These are phyloP conservation scores for Thalassiosira profunda DNA, from an alignment of 108 stramenopile genomes.

Conservation along the genomic window DNA sequence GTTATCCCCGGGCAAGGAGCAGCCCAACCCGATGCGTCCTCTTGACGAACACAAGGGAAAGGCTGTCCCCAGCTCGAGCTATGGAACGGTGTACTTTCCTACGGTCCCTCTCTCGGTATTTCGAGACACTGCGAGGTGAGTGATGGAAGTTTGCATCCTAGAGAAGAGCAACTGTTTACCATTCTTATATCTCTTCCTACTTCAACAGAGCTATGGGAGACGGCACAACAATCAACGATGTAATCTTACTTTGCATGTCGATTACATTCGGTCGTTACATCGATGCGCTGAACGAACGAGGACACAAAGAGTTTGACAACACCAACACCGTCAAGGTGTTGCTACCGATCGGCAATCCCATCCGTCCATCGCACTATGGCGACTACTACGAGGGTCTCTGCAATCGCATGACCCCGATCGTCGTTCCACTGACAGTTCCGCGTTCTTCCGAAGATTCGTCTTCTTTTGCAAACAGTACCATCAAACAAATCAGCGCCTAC, in stretches of 20 bases:
- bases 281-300: not conserved
- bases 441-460: not conserved
- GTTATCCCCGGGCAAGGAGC: not conserved
- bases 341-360: slow-evolving; percentile 21
- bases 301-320: too few species aligned
- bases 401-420: slow-evolving; percentile 19
- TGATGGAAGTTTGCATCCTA: too few species aligned
- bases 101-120: slow-evolving; percentile 12
- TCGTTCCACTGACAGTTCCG: slow-evolving; percentile 1
- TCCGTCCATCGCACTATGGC: slow-evolving; percentile 9
- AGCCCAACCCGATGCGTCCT: slow-evolving; percentile 18
- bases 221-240: slow-evolving; percentile 27
- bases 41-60: slow-evolving; percentile 8
- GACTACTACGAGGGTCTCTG: slow-evolving; percentile 11
- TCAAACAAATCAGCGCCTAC: slow-evolving; percentile 9
- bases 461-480: not conserved
- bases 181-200: too few species aligned
- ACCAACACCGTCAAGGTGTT: slow-evolving; percentile 1
- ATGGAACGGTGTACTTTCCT: slow-evolving; percentile 24
- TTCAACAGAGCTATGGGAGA: not conserved
- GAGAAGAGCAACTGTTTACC: too few species aligned
- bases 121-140: slow-evolving; percentile 18
- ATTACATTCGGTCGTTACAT: slow-evolving; percentile 16
- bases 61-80: not conserved
- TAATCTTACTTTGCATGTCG: slow-evolving; percentile 5